A percentile compares a stretch with the other conserved stretches of the same genome.
Evolutionary conservation across 2,329 filamentous ascomycete species (phyloP).

Genomic region (Didymella glomerata): DNA sequence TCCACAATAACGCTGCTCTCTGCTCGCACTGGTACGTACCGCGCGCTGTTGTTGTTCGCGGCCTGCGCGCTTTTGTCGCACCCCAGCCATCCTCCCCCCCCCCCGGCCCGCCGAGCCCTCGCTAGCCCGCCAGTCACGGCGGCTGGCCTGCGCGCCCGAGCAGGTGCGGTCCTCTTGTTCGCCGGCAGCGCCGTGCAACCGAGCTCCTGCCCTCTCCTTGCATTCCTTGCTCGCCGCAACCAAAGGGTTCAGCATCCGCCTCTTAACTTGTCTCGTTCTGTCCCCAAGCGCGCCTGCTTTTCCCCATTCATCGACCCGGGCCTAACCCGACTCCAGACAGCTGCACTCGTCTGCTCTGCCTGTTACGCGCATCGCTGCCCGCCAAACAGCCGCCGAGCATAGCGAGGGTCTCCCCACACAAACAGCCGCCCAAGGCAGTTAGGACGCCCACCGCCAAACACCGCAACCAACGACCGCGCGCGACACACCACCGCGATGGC

Average conservation of each 20-base stretch:
- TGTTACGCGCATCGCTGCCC: slow-evolving; percentile 42
- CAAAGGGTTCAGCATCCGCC: slow-evolving; percentile 43
- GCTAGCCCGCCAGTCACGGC: slow-evolving; percentile 19
- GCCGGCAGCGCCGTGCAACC: slow-evolving; percentile 40
- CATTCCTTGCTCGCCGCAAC: slow-evolving; percentile 48
- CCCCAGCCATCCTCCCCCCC: slow-evolving; percentile 20
- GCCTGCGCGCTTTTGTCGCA: slow-evolving; percentile 22
- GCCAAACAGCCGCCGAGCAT: slow-evolving; percentile 28
- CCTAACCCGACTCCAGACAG: slow-evolving; percentile 42
- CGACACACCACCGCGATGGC: slow-evolving; percentile 55
- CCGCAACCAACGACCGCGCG: slow-evolving; percentile 40
- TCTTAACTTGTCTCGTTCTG: slow-evolving; percentile 46
- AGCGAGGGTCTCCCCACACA: slow-evolving; percentile 47
- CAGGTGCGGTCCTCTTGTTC: slow-evolving; percentile 26
- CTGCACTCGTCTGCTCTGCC: slow-evolving; percentile 26
- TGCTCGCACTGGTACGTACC: slow-evolving; percentile 32
- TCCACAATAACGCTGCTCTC: slow-evolving; percentile 14
- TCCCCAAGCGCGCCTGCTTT: slow-evolving; percentile 49
- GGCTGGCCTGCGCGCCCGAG: slow-evolving; percentile 21
- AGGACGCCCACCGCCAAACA: slow-evolving; percentile 49
- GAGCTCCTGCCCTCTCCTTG: slow-evolving; percentile 46
- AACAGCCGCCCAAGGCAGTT: slow-evolving; percentile 51
- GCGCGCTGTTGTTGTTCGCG: slow-evolving; percentile 20
- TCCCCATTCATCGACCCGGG: slow-evolving; percentile 48
- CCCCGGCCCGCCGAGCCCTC: slow-evolving; percentile 20